Evolutionary conservation across 805 yeast species (phyloP).

Genomic region (Yarrowia yakushimensis): DNA sequence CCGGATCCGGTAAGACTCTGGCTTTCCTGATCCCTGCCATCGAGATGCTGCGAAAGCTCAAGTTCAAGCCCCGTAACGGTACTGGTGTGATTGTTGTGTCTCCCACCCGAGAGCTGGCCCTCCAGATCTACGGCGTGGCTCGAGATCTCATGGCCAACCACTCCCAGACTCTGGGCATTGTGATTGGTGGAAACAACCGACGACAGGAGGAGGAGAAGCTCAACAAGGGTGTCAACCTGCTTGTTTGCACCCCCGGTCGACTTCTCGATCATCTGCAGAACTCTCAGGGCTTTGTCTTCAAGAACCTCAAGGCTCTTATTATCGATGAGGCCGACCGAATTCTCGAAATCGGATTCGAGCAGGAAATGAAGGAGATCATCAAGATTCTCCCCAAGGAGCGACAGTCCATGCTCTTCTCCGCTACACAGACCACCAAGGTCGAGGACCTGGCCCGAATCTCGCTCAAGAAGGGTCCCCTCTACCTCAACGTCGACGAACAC

Average conservation of each 20-base stretch:
- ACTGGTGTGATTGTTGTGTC: slow-evolving; percentile 95
- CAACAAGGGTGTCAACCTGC: slow-evolving; percentile 85
- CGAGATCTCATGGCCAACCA: slow-evolving; percentile 87
- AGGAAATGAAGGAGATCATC: slow-evolving; percentile 96
- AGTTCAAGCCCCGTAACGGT: slow-evolving; percentile 96
- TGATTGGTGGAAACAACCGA: slow-evolving; percentile 97
- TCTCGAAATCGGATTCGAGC: slow-evolving; percentile 96
- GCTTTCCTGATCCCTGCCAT: slow-evolving; percentile 96
- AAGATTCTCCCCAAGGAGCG: slow-evolving; percentile 89
- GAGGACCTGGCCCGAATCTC: slow-evolving; percentile 98
- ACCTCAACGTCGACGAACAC: slow-evolving; percentile 87
- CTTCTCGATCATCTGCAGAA: slow-evolving; percentile 94
- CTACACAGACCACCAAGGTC: slow-evolving; percentile 98
- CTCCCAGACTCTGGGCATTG: slow-evolving; percentile 92
- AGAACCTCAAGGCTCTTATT: slow-evolving; percentile 87
- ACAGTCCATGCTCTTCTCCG: slow-evolving; percentile 97
- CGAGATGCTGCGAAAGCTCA: slow-evolving; percentile 82
- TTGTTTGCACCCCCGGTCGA: slow-evolving; percentile 98
- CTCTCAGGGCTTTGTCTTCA: slow-evolving; percentile 88
- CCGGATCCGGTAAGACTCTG: slow-evolving; percentile 97
- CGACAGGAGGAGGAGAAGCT: slow-evolving; percentile 96
- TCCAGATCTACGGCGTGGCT: slow-evolving; percentile 97
- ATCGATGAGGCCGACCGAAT: slow-evolving; percentile 99
- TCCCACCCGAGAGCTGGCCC: slow-evolving; percentile 96
- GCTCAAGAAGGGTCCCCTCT: slow-evolving; percentile 85